Percentiles rank a stretch among this genome's conserved stretches.
Conservation (phyloP, 345 rosid genomes). For the Salix caprea region DNA sequence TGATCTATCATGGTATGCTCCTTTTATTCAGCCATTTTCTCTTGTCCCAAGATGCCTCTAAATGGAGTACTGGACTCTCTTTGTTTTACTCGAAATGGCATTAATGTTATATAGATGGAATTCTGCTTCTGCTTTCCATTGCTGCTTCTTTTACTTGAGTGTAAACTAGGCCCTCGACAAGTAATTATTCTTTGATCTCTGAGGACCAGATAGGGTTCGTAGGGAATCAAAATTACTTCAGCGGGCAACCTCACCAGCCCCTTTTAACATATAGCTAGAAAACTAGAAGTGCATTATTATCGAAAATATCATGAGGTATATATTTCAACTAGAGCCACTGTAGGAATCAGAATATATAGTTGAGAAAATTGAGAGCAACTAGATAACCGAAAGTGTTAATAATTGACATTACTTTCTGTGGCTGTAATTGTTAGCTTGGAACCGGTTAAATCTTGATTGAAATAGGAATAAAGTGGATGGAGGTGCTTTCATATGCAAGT, state of each 20-base stretch:
- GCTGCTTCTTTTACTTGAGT: not conserved
- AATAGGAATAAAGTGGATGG: conserved; percentile 33
- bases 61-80: conserved; percentile 6
- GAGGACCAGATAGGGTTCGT: conserved; percentile 23
- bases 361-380: conserved; percentile 6
- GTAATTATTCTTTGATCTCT: conserved; percentile 10
- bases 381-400: conserved; percentile 32
- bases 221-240: conserved; percentile 15
- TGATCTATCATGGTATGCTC: conserved; percentile 14
- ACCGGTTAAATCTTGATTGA: conserved; percentile 20
- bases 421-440: conserved; percentile 1
- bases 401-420: conserved; percentile 13
- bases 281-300: not conserved
- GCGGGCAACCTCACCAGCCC: conserved; percentile 4
- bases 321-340: not conserved
- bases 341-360: conserved; percentile 20
- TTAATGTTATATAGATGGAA: conserved; percentile 7
- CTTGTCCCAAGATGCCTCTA: conserved; percentile 17
- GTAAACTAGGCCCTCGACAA: not conserved
- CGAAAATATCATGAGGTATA: not conserved
- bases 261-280: not conserved
- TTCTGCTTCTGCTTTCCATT: not conserved
- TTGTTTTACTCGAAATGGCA: conserved; percentile 10
- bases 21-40: conserved; percentile 17
- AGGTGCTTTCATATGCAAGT: conserved; percentile 32